These are phyloP conservation scores for Trichoderma brevicompactum DNA, from an alignment of 2,329 filamentous ascomycete species.

Conservation along the genomic window DNA sequence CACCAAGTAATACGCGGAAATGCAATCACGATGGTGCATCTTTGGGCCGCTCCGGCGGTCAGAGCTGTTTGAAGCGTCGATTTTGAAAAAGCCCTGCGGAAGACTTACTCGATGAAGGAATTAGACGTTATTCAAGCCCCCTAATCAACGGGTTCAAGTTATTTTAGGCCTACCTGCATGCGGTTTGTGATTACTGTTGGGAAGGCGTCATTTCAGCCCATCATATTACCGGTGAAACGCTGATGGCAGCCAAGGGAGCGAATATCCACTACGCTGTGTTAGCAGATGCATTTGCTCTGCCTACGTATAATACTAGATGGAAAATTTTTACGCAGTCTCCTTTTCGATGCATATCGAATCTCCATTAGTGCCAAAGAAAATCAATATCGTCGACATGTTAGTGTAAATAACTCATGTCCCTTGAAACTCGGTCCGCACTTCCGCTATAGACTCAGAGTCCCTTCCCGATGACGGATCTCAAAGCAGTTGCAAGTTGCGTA, in stretches of 20 bases:
- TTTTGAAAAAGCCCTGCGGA: background rate
- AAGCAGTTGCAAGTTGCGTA: too few species aligned
- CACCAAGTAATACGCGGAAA: slow-evolving; percentile 7
- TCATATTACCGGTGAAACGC: background rate
- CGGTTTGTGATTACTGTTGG: background rate
- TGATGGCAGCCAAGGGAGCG: background rate
- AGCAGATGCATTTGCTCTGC: background rate
- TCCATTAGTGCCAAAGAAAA: background rate
- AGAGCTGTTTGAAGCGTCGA: background rate
- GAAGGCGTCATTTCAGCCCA: background rate
- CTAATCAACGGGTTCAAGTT: background rate
- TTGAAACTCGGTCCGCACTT: too few species aligned
- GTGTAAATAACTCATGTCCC: too few species aligned
- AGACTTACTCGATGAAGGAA: background rate
- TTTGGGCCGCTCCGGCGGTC: slow-evolving; percentile 9
- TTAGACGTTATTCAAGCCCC: background rate
- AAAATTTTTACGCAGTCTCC: background rate
- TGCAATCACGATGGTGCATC: background rate
- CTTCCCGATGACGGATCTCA: too few species aligned
- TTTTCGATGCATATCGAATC: background rate
- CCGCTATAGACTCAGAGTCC: too few species aligned
- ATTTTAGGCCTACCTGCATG: background rate
- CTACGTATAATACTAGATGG: background rate
- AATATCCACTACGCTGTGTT: background rate
- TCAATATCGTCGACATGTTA: too few species aligned